Base-by-base conservation (phyloP, 257 asterid genomes). In the Ilex asprella region DNA sequence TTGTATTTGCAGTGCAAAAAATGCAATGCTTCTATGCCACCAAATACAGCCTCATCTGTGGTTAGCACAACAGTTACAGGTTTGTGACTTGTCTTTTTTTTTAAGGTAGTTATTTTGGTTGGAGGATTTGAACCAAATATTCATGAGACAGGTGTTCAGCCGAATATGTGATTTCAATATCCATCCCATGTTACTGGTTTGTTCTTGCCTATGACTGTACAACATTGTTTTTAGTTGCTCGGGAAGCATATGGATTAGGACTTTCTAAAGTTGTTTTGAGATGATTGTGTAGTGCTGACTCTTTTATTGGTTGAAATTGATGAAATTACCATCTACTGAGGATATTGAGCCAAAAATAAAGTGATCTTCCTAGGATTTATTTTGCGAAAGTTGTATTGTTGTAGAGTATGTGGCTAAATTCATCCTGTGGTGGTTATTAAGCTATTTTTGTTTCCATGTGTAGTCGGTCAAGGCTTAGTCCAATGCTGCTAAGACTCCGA, bases 1-100 rank as follows among this genome's bases (percentile, higher is more conserved):
- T 61, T 70, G 69, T 68, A 49, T 51, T 66, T 84, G 77, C 62
- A 91, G 96, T 91, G 96, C 79, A 91, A 88, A 80, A 86, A 86
- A 69, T 91, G 98, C 83, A 79, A 73, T 78, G 80, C 87, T 66
- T 74, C 84, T 58, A 66, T 75, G 67, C 81, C 86, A 50, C 73
- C 70, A 54, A 76, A 76, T 66, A 72, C 78, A 66, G 66, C 89
- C 43, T 65, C 83, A 67, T 80, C 97, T 79, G 70, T 91, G 31
- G 71, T 61, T 61, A 76, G 76, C 71, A 65, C 91, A 58, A 76
- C 79, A 52, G 69, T 69, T 63, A 59, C 93, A 81, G 88, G 96
- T 84, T 66, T 58, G 85, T 75, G 31, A 62, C 58, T 62, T 1
- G 2, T 35, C 1, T 35, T 0, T 8, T 2, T 35, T 4, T 35